These are phyloP conservation scores for Zygoascus tannicola DNA, from an alignment of 805 yeast genomes.

Conservation along the genomic window DNA sequence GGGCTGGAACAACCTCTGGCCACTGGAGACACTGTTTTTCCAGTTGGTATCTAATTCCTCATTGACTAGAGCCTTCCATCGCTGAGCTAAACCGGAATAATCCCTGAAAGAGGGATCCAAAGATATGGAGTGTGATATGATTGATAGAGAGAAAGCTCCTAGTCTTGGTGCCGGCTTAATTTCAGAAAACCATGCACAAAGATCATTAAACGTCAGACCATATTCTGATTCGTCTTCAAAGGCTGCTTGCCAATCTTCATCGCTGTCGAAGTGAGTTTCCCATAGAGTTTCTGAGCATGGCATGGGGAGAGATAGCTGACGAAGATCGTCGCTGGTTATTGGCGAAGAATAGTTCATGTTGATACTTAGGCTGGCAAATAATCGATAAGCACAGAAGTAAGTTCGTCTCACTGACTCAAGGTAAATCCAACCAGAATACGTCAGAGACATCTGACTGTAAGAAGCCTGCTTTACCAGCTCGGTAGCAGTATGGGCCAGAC, in stretches of 20 bases:
- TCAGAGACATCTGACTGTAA: background rate
- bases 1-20: background rate
- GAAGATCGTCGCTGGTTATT: conserved; percentile 13
- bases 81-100: background rate
- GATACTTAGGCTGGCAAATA: conserved; percentile 23
- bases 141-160: background rate
- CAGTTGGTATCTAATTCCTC: background rate
- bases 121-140: background rate
- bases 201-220: conserved; percentile 3
- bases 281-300: conserved; percentile 28
- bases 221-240: conserved; percentile 4
- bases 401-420: conserved; percentile 25
- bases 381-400: conserved; percentile 23
- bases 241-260: conserved; percentile 18
- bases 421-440: conserved; percentile 23
- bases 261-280: conserved; percentile 19
- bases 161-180: background rate
- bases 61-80: background rate
- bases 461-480: background rate
- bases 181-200: background rate
- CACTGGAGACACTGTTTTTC: background rate
- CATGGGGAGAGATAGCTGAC: conserved; percentile 15
- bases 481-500: conserved; percentile 13
- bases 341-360: conserved; percentile 24
- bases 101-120: background rate